Evolutionary conservation across 257 asterid species (phyloP), one percentile per base, ranked within the genome.

Genomic region (Nyctanthes arbortristis): DNA sequence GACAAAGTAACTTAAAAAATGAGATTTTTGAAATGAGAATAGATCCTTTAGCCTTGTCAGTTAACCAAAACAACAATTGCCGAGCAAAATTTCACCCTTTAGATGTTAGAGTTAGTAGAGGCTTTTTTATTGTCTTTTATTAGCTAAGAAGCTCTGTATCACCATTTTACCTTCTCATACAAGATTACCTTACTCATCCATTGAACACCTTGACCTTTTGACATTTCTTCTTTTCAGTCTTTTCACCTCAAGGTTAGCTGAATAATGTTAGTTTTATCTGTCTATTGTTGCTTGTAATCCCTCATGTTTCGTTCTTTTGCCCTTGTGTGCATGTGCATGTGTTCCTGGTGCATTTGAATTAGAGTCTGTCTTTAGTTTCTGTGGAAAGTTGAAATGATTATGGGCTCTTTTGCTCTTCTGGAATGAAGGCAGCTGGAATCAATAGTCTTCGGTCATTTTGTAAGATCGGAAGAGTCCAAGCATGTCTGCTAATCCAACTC

Each of bases 401-500:
- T 65, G 77, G 58, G 57, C 67, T 59, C 68, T 78, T 56, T 71
- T 66, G 39, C 73, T 69, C 49, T 70, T 78, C 69, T 63, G 69
- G 70, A 66, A 40, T 68, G 77, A 59, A 75, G 72, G 75, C 77
- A 63, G 61, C 61, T 70, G 69, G 74, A 75, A 64, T 73, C 84
- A 61, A 61, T 37, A 84, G 33, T 74, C 65, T 47, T 52, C 55
- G 32, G 73, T 65, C 74, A 59, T 76, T 68, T 77, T 81, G 66
- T 79, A 77, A 65, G 80, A 74, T 74, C 79, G 81, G 81, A 65
- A 74, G 74, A 72, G 78, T 77, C 70, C 66, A 32, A 71, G 70
- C 73, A 91, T 89, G 97, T 92, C 98, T 67, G 83, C 85, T 40
- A 85, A 89, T 75, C 92, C 88, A 29, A 66, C 86, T 69, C 86